A percentile compares a stretch with the other conserved stretches of the same genome.
phyloP scores from a whole-genome alignment of 2,329 filamentous ascomycete species.

The Fusarium abutilonis region DNA sequence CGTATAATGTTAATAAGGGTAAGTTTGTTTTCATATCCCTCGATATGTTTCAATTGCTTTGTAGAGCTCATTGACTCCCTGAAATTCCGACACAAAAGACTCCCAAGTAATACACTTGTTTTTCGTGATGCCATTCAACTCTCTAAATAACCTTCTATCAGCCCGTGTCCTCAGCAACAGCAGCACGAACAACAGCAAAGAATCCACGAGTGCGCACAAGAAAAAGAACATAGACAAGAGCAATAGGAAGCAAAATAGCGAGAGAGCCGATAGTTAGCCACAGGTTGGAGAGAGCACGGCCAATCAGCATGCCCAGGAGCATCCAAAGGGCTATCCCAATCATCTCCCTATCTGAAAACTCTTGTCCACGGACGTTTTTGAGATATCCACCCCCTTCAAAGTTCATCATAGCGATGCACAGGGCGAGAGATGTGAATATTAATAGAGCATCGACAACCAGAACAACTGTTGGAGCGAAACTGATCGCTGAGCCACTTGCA shows the following conservation, averaged over 20 bases:
- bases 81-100: too few relatives aligned
- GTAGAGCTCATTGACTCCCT: too few relatives aligned
- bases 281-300: constrained; percentile 18
- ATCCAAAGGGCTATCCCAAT: constrained; percentile 35
- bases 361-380: background rate
- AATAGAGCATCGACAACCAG: constrained; percentile 24
- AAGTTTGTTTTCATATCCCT: too few relatives aligned
- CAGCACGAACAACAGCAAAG: constrained; percentile 20
- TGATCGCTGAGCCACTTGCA: background rate
- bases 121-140: constrained; percentile 47
- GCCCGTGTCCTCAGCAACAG: background rate
- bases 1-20: too few relatives aligned
- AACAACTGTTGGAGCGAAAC: background rate
- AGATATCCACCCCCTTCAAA: constrained; percentile 36
- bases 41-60: too few relatives aligned
- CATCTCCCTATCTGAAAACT: constrained; percentile 35
- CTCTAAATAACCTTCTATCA: constrained; percentile 49
- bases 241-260: constrained; percentile 11
- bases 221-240: constrained; percentile 5
- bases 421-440: constrained; percentile 28
- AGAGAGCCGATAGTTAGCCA: constrained; percentile 6
- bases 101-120: too few relatives aligned
- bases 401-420: constrained; percentile 37
- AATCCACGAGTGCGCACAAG: constrained; percentile 32
- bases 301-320: constrained; percentile 30